Conservation (phyloP, 495 filamentous ascomycete species). For the Aspergillus steynii region DNA sequence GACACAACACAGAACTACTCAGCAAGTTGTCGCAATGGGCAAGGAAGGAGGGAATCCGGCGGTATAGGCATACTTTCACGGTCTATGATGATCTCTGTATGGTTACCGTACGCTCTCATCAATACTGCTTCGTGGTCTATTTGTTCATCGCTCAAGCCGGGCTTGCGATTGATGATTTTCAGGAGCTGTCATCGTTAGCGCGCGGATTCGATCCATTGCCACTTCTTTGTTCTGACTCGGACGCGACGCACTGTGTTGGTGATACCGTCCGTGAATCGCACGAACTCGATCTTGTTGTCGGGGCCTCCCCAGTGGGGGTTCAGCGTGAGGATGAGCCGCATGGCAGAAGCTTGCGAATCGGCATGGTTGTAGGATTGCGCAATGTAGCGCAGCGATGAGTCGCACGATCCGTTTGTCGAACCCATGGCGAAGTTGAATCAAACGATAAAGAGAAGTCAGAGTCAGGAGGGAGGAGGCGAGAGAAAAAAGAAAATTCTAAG, state of each 20-base stretch:
- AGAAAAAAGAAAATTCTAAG: neutral
- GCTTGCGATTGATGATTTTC: constrained; percentile 81
- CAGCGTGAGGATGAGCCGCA: constrained; percentile 75
- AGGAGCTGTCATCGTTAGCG: constrained; percentile 57
- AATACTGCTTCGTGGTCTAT: constrained; percentile 86
- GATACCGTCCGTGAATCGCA: constrained; percentile 94
- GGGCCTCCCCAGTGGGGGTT: constrained; percentile 79
- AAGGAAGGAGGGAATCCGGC: constrained; percentile 14
- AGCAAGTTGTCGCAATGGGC: constrained; percentile 41
- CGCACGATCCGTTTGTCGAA: constrained; percentile 21
- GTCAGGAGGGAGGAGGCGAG: neutral
- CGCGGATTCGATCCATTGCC: neutral
- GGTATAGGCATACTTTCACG: constrained; percentile 71
- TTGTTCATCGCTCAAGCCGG: constrained; percentile 73
- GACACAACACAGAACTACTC: constrained; percentile 31
- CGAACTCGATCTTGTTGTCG: constrained; percentile 79
- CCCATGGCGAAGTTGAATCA: constrained; percentile 26
- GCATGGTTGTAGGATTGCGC: constrained; percentile 73
- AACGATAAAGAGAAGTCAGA: constrained; percentile 4
- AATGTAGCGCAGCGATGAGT: constrained; percentile 54
- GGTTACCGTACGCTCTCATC: constrained; percentile 90
- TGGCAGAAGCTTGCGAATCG: constrained; percentile 73
- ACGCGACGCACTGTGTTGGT: constrained; percentile 78
- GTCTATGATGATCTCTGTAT: constrained; percentile 94
- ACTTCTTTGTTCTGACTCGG: constrained; percentile 4